Evolutionary conservation across 2,329 filamentous ascomycete species (phyloP), one percentile per base, ranked within the genome.

Genomic region (Fusarium zealandicum): DNA sequence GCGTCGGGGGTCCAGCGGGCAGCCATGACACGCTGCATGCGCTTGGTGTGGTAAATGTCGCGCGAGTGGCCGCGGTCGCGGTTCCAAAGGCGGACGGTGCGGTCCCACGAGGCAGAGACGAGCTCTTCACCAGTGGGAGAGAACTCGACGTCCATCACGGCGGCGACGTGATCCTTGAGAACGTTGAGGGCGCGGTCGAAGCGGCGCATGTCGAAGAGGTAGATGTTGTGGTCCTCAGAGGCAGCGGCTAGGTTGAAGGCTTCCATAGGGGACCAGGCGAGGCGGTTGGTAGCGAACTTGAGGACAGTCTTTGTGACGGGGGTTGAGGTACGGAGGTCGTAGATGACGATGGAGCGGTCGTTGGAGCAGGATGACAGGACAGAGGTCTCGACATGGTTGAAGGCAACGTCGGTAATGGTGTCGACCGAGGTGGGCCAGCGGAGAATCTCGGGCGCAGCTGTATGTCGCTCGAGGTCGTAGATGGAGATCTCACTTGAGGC

Each of bases 61-160:
- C 93, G 84, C 12, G 90, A 93, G 75, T 95, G 91, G 18, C 93
- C 93, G 57, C 88, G 80, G 61, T 88, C 84, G 51, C 90, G 84
- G 71, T 86, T 86, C 90, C 92, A 98, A 42, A 98, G 78, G 43
- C 95, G 86, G 45, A 99, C 81, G 5, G 92, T 96, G 57, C 92
- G 87, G 83, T 92, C 59, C 76, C 95, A 96, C 1, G 89, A 92
- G 5, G 91, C 95, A 12, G 89, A 91, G 16, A 98, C 92, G 38
- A 99, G 84, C 72, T 97, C 93, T 72, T 97, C 90, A 54, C 95
- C 95, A 0, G 95, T 98, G 1, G 95, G 93, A 41, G 89, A 93
- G 76, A 93, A 99, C 70, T 97, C 92, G 33, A 99, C 89, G 72
- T 96, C 93, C 91, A 97, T 97, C 18, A 97, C 93, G 16, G 95